Evolutionary conservation across 495 filamentous ascomycete species (phyloP).

Genomic region (Cudoniella acicularis): DNA sequence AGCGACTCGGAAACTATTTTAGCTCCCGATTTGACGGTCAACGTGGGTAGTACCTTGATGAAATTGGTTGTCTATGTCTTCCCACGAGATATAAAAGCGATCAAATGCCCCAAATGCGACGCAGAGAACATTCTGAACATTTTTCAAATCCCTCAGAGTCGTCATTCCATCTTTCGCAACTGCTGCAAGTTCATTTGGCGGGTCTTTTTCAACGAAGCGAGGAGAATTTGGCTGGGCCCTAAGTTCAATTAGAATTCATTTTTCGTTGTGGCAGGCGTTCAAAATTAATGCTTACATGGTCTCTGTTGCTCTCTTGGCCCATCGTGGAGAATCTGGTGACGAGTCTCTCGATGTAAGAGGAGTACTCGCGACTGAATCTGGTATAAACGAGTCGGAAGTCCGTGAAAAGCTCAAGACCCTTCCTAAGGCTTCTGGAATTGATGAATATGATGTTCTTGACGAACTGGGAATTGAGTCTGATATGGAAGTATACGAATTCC

Average conservation of each 20-base stretch:
- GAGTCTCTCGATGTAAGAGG: slow-evolving; percentile 1
- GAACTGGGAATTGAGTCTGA: background rate
- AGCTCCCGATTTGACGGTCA: background rate
- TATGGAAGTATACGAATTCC: slow-evolving; percentile 11
- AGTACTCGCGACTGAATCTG: background rate
- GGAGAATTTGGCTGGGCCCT: background rate
- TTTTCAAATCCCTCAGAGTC: slow-evolving; percentile 4
- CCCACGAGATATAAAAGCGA: slow-evolving; percentile 18
- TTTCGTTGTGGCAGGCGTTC: background rate
- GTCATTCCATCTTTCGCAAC: slow-evolving; percentile 2
- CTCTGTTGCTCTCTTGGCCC: background rate
- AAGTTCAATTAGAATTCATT: background rate
- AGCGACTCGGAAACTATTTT: no score
- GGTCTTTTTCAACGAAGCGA: background rate
- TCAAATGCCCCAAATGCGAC: slow-evolving; percentile 21
- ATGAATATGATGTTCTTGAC: slow-evolving; percentile 6
- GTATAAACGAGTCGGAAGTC: slow-evolving; percentile 2
- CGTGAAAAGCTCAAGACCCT: slow-evolving; percentile 12
- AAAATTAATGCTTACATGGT: background rate
- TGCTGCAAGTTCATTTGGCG: background rate
- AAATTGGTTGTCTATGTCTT: slow-evolving; percentile 12
- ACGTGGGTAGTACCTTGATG: slow-evolving; percentile 11
- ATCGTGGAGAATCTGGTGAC: slow-evolving; percentile 10
- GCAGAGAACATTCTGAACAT: slow-evolving; percentile 11
- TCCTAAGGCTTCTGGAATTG: slow-evolving; percentile 1